Evolutionary conservation across 2,329 filamentous ascomycete species (phyloP).

Genomic region (Arthrobotrys pseudoclavata): DNA sequence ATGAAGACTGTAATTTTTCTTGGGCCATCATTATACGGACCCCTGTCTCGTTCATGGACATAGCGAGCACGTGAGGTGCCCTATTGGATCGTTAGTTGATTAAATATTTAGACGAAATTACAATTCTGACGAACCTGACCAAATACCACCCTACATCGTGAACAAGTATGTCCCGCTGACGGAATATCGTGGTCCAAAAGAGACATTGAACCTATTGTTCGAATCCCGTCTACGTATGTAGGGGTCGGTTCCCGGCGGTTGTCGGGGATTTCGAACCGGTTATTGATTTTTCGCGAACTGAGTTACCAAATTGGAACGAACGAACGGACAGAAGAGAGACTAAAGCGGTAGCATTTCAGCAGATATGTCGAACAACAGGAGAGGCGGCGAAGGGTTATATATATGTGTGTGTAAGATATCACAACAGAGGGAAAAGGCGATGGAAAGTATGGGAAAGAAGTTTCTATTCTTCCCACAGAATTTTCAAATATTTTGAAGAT

Average conservation of each 20-base stretch:
- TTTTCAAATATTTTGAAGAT: neutral
- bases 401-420: neutral
- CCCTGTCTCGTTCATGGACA: conserved; percentile 20
- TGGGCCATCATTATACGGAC: conserved; percentile 24
- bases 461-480: neutral
- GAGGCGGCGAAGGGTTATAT: neutral
- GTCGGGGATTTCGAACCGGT: conserved; percentile 17
- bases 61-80: conserved; percentile 21
- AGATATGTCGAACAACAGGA: neutral
- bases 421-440: neutral
- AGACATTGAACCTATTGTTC: conserved; percentile 38
- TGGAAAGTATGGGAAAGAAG: neutral
- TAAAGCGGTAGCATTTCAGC: conserved; percentile 25
- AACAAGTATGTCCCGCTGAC: conserved; percentile 32
- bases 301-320: conserved; percentile 31
- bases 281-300: conserved; percentile 47
- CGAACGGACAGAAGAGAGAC: conserved; percentile 2
- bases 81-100: neutral
- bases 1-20: conserved; percentile 41
- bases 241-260: conserved; percentile 2
- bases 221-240: neutral
- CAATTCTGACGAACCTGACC: conserved; percentile 29
- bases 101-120: neutral
- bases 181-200: conserved; percentile 47
- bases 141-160: conserved; percentile 44